Conservation (phyloP, 495 filamentous ascomycete species). For the Xylaria longipes region DNA sequence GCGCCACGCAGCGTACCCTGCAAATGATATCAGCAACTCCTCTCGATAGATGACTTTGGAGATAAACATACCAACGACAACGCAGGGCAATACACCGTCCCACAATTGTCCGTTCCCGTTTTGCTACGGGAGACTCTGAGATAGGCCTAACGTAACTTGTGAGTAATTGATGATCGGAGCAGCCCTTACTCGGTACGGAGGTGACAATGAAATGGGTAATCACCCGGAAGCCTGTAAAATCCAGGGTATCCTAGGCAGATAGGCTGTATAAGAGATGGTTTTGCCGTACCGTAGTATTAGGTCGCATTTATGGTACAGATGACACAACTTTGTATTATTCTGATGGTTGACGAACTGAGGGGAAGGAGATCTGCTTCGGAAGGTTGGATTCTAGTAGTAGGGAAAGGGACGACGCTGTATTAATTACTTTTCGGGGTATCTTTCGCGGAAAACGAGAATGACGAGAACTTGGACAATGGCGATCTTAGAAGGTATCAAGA, state of each 20-base stretch:
- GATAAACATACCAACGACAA: slow-evolving; percentile 1
- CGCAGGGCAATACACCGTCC: not conserved
- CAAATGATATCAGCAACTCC: slow-evolving; percentile 22
- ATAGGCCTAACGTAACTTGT: not conserved
- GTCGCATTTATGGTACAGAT: not conserved
- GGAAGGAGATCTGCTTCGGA: not conserved
- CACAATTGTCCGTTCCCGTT: not conserved
- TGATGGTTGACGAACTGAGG: not conserved
- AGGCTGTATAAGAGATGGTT: not conserved
- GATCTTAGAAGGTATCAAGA: not conserved
- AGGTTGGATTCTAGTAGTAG: not conserved
- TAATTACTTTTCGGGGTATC: not conserved
- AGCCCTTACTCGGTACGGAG: not conserved
- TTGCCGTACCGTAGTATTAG: not conserved
- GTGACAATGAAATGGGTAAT: not conserved
- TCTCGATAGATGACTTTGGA: not conserved
- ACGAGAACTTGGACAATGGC: not conserved
- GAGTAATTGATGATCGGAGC: not conserved
- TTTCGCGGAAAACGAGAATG: slow-evolving; percentile 11
- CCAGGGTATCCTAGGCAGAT: not conserved
- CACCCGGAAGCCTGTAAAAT: not conserved
- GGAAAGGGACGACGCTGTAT: not conserved
- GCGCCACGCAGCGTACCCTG: not conserved
- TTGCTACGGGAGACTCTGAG: not conserved
- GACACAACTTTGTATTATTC: not conserved